Percentiles rank a stretch among this genome's conserved stretches.
Conservation (phyloP, 805 yeast species). For the Hyphopichia homilentoma region DNA sequence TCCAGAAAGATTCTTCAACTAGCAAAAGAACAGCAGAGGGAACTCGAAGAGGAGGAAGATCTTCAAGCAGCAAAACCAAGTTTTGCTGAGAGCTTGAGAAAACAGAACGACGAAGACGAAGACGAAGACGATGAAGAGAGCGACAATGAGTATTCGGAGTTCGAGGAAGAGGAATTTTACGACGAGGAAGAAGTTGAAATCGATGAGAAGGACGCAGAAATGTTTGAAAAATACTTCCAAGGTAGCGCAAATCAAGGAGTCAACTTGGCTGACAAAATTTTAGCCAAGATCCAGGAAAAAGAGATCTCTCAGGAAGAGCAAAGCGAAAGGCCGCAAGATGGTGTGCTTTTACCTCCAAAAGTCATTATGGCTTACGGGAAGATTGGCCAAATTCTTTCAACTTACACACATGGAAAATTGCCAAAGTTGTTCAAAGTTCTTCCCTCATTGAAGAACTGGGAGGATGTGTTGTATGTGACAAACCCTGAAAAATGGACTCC, state of each 20-base stretch:
- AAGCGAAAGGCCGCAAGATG: conserved; percentile 51
- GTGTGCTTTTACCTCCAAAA: conserved; percentile 89
- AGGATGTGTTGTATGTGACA: conserved; percentile 88
- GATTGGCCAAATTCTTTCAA: conserved; percentile 80
- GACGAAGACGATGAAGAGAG: conserved; percentile 29
- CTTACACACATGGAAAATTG: conserved; percentile 92
- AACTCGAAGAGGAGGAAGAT: conserved; percentile 58
- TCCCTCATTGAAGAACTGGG: conserved; percentile 93
- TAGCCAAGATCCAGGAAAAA: conserved; percentile 83
- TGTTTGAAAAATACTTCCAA: conserved; percentile 75
- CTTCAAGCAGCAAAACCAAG: conserved; percentile 13
- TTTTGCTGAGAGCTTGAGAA: conserved; percentile 19
- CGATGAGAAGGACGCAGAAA: conserved; percentile 76
- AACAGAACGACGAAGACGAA: conserved; percentile 17
- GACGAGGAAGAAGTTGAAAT: conserved; percentile 64
- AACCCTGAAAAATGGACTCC: conserved; percentile 94
- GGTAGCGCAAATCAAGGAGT: conserved; percentile 33
- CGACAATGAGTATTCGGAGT: conserved; percentile 46
- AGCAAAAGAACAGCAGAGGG: conserved; percentile 93
- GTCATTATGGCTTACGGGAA: conserved; percentile 92
- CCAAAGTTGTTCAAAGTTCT: conserved; percentile 96
- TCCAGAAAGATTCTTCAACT: conserved; percentile 84
- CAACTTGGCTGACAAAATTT: conserved; percentile 86
- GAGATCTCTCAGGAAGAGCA: conserved; percentile 36
- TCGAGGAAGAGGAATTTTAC: conserved; percentile 47